phyloP scores from a whole-genome alignment of 768 basidiomycete species.

The Dioszegia aurantiaca region DNA sequence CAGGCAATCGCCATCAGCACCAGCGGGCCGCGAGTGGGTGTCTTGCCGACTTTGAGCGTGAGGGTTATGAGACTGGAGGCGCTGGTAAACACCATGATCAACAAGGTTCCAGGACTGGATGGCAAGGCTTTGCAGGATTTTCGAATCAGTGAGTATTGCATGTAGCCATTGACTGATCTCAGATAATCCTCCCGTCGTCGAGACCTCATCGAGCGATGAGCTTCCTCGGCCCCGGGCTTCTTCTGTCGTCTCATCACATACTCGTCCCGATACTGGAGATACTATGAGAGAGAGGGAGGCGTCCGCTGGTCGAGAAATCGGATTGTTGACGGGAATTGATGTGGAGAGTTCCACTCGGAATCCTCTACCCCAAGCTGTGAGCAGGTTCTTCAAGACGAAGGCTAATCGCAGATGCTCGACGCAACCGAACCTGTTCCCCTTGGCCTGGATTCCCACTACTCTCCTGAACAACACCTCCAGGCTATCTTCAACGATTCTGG shows the following conservation, averaged over 20 bases:
- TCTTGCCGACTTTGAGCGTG: slow-evolving; percentile 36
- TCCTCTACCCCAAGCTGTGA: slow-evolving; percentile 41
- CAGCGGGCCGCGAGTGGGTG: slow-evolving; percentile 2
- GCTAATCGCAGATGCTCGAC: slow-evolving; percentile 17
- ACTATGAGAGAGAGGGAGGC: slow-evolving; percentile 15
- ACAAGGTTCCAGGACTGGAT: slow-evolving; percentile 36
- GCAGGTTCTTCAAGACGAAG: not conserved
- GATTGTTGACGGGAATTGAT: slow-evolving; percentile 21
- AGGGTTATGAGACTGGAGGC: slow-evolving; percentile 37
- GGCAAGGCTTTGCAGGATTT: slow-evolving; percentile 39
- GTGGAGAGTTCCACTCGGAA: slow-evolving; percentile 31
- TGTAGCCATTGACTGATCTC: not conserved
- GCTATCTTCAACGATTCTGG: slow-evolving; percentile 83
- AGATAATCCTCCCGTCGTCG: slow-evolving; percentile 40
- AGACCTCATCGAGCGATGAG: slow-evolving; percentile 23
- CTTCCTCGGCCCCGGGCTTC: not conserved
- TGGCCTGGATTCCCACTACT: slow-evolving; percentile 37
- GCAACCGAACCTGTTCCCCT: slow-evolving; percentile 23
- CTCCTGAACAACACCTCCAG: slow-evolving; percentile 71
- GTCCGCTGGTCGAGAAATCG: slow-evolving; percentile 6
- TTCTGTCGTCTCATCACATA: not conserved
- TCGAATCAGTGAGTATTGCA: slow-evolving; percentile 37
- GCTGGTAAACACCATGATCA: slow-evolving; percentile 43
- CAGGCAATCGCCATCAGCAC: not conserved
- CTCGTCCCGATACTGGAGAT: not conserved